phyloP scores from a whole-genome alignment of 179 eudicot genomes.

The Silene vulgaris region DNA sequence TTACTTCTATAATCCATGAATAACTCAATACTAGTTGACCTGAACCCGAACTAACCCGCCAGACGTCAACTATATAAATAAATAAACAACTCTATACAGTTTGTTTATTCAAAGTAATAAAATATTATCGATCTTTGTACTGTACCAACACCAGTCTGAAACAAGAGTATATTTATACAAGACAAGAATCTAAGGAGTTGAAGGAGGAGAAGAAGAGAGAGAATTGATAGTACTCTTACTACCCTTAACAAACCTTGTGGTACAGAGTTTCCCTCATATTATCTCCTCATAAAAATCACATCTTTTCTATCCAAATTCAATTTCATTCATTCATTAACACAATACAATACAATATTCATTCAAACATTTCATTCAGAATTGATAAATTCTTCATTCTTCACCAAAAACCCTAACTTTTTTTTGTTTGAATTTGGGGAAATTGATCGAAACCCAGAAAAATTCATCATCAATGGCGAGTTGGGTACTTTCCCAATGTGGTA shows the following conservation, averaged over 20 bases:
- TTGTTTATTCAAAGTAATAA: not conserved
- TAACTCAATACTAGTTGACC: no score
- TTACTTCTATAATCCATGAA: no score
- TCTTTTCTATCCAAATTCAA: not conserved
- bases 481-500: constrained; percentile 71
- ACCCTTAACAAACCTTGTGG: constrained; percentile 27
- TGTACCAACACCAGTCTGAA: not conserved
- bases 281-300: constrained; percentile 22
- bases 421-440: not conserved
- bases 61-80: no score
- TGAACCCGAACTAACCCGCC: no score
- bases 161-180: not conserved
- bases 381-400: not conserved
- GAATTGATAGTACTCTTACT: not conserved
- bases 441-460: constrained; percentile 6
- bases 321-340: constrained; percentile 7
- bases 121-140: not conserved
- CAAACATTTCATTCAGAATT: not conserved
- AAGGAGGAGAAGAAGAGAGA: not conserved
- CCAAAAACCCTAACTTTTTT: constrained; percentile 9
- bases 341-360: not conserved
- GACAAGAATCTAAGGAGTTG: constrained; percentile 2
- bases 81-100: not conserved
- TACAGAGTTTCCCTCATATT: constrained; percentile 28
- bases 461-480: constrained; percentile 56